phyloP scores from a whole-genome alignment of 2,329 filamentous ascomycete genomes.

The Talaromyces sp. region DNA sequence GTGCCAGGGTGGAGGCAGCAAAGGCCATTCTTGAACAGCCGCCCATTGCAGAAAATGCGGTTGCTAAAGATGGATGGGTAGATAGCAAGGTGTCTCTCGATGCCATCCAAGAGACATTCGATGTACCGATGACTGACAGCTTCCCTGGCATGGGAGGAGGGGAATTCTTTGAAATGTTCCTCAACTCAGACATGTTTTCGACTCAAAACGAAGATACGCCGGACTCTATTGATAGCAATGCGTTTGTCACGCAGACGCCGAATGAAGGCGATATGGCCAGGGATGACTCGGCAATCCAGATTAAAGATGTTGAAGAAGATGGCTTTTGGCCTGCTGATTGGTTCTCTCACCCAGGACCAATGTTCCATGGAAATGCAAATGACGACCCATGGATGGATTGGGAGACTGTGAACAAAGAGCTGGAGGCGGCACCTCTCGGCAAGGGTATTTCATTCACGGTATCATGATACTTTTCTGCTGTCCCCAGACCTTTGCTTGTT shows the following conservation, averaged over 20 bases:
- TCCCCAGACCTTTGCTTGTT: background rate
- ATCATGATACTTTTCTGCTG: conserved; percentile 2
- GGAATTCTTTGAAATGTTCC: conserved; percentile 38
- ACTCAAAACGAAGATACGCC: conserved; percentile 36
- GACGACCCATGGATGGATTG: conserved; percentile 32
- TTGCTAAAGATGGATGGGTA: conserved; percentile 36
- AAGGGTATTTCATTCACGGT: conserved; percentile 14
- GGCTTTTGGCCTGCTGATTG: conserved; percentile 35
- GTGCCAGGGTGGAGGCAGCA: conserved; percentile 24
- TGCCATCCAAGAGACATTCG: conserved; percentile 38
- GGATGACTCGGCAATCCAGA: conserved; percentile 31
- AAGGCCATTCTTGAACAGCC: conserved; percentile 18
- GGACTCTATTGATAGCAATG: conserved; percentile 35
- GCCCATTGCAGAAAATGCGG: conserved; percentile 13
- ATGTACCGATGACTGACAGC: conserved; percentile 29
- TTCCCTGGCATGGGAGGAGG: conserved; percentile 28
- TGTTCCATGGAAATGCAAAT: conserved; percentile 26
- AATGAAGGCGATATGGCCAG: conserved; percentile 35
- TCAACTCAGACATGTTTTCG: conserved; percentile 36
- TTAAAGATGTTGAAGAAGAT: conserved; percentile 26
- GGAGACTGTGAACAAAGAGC: conserved; percentile 32
- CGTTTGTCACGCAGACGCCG: conserved; percentile 36
- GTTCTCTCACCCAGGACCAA: conserved; percentile 30
- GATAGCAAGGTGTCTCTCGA: conserved; percentile 38
- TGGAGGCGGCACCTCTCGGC: background rate